phyloP scores from a whole-genome alignment of 805 yeast genomes.

The Starmera dryadoides region DNA sequence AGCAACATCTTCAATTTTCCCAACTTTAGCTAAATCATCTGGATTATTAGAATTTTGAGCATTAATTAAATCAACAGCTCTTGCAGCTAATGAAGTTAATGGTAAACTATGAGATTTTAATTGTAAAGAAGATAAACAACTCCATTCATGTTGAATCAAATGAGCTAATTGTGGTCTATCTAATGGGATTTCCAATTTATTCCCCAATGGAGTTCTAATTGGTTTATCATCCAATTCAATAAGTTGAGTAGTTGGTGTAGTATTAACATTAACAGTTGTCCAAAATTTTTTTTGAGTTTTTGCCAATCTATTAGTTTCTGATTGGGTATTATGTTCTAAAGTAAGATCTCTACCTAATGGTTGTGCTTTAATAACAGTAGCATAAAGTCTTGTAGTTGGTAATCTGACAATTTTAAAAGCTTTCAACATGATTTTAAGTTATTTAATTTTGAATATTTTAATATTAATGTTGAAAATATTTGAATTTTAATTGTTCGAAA shows the following conservation, averaged over 20 bases:
- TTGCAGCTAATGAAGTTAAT: constrained; percentile 76
- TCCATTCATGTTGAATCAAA: constrained; percentile 85
- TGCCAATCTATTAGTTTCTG: constrained; percentile 65
- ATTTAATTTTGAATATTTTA: background rate
- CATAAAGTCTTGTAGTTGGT: background rate
- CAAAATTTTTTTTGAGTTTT: constrained; percentile 72
- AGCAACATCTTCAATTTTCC: constrained; percentile 48
- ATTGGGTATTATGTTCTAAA: constrained; percentile 41
- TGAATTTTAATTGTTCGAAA: too few relatives aligned
- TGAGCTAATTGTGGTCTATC: constrained; percentile 58
- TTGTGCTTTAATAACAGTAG: background rate
- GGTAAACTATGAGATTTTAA: constrained; percentile 80
- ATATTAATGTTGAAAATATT: background rate
- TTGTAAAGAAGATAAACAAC: constrained; percentile 52
- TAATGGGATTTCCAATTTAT: constrained; percentile 56
- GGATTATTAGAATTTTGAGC: constrained; percentile 32
- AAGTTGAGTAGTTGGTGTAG: constrained; percentile 20
- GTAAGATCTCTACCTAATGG: constrained; percentile 27
- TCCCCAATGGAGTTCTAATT: constrained; percentile 79
- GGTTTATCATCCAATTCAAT: constrained; percentile 71
- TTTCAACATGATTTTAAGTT: background rate
- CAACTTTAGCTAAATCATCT: constrained; percentile 52
- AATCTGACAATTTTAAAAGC: background rate
- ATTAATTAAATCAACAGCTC: constrained; percentile 70
- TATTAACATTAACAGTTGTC: constrained; percentile 57